phyloP scores from a whole-genome alignment of 371 early-diverging fungal genomes.

The Mortierella sp. region DNA sequence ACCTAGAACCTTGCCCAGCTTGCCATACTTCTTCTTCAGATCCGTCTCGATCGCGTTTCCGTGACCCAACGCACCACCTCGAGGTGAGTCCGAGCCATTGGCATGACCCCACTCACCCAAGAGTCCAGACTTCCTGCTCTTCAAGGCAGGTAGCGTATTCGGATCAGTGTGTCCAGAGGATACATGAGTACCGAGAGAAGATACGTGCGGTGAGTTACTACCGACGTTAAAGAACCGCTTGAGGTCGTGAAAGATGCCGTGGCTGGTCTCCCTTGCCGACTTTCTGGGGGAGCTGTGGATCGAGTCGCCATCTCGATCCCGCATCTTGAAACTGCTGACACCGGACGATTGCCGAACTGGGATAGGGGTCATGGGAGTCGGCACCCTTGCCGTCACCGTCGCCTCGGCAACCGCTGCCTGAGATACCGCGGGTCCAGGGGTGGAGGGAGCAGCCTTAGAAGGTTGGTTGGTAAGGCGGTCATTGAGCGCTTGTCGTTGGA shows the following conservation, averaged over 20 bases:
- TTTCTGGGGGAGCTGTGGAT: constrained; percentile 8
- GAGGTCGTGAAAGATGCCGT: constrained; percentile 63
- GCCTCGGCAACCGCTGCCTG: constrained; percentile 1
- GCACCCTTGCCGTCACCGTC: neutral
- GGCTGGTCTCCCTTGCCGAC: constrained; percentile 47
- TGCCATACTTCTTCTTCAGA: constrained; percentile 34
- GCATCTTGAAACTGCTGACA: constrained; percentile 2
- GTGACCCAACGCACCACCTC: constrained; percentile 14
- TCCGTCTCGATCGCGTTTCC: constrained; percentile 29
- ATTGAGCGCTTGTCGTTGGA: neutral
- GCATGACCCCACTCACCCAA: neutral
- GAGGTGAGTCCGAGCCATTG: neutral
- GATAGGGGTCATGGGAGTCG: neutral
- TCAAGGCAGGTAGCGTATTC: neutral
- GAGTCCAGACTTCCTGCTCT: constrained; percentile 10
- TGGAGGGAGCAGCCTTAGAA: neutral
- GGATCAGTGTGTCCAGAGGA: neutral
- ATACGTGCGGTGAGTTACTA: constrained; percentile 24
- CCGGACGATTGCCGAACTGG: neutral
- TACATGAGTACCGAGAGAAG: constrained; percentile 3
- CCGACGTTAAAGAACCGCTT: constrained; percentile 61
- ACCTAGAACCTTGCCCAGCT: constrained; percentile 63
- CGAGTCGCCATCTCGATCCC: constrained; percentile 14
- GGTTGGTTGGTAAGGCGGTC: neutral
- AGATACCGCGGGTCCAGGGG: neutral